Conservation (phyloP, 768 basidiomycete genomes). For the Leucosporidium creatinivorum region DNA sequence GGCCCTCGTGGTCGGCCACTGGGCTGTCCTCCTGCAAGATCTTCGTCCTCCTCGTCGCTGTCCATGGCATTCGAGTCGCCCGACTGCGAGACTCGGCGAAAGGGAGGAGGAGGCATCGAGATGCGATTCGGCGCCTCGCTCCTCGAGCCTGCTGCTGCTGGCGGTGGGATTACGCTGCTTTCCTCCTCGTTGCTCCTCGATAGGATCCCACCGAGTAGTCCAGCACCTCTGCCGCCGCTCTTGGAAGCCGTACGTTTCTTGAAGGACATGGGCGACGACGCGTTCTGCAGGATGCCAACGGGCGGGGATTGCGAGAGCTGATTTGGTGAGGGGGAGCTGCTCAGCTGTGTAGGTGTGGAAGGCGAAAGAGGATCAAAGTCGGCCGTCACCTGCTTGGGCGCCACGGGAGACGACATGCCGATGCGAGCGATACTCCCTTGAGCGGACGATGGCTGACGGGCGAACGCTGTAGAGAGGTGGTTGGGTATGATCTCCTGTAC, state of each 20-base stretch:
- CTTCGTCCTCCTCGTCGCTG: neutral
- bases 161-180: neutral
- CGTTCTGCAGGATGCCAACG: neutral
- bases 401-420: neutral
- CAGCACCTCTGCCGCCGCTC: neutral
- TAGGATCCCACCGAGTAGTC: neutral
- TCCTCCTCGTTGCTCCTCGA: neutral
- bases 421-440: neutral
- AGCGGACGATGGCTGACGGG: no score
- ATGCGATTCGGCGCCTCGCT: constrained; percentile 6
- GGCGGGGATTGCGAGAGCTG: neutral
- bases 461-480: no score
- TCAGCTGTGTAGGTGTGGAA: neutral
- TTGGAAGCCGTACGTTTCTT: constrained; percentile 1
- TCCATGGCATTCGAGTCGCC: neutral
- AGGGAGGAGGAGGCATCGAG: neutral
- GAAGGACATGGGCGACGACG: neutral
- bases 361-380: neutral
- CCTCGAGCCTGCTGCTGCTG: neutral
- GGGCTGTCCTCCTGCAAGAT: no score
- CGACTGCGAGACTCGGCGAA: neutral
- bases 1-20: no score
- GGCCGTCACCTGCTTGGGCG: neutral
- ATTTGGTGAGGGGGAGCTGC: neutral
- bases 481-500: no score